Percentiles rank a stretch among this genome's conserved stretches.
Conservation (phyloP, 192 early-diverging fungal species). For the Rhizoclosmatium sp. region DNA sequence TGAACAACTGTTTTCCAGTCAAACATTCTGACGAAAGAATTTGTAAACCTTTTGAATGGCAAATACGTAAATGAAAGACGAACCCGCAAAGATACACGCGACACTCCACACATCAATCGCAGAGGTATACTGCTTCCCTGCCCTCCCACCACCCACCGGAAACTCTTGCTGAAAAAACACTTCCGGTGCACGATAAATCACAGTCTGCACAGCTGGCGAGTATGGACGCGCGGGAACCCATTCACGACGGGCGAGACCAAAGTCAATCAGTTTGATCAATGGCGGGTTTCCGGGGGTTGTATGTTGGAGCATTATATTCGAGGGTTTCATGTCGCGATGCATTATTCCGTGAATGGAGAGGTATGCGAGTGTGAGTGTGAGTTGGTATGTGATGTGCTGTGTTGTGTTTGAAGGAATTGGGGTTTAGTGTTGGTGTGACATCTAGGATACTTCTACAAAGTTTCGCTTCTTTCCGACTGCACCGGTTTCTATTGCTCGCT, state of each 20-base stretch:
- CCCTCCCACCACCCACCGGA: not conserved
- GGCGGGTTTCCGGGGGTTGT: not conserved
- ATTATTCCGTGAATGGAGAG: slow-evolving; percentile 55
- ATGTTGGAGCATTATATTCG: slow-evolving; percentile 71
- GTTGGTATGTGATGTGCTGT: slow-evolving; percentile 13
- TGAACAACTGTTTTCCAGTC: too few relatives aligned
- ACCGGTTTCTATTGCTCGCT: too few relatives aligned
- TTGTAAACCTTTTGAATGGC: too few relatives aligned
- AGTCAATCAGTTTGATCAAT: slow-evolving; percentile 18
- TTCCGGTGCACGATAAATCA: slow-evolving; percentile 22
- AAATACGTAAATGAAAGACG: not conserved
- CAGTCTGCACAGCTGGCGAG: slow-evolving; percentile 11
- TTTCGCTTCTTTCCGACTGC: too few relatives aligned
- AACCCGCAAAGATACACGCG: slow-evolving; percentile 16
- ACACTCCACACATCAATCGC: slow-evolving; percentile 3
- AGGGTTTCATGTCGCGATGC: slow-evolving; percentile 76
- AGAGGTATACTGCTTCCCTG: not conserved
- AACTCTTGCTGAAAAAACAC: slow-evolving; percentile 15
- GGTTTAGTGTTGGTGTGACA: too few relatives aligned
- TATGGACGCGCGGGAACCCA: not conserved
- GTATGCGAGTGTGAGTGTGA: slow-evolving; percentile 1
- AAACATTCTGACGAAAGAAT: too few relatives aligned
- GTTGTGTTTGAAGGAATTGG: too few relatives aligned
- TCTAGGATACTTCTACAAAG: too few relatives aligned
- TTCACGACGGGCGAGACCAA: slow-evolving; percentile 16